A percentile compares a stretch with the other conserved stretches of the same genome.
These are phyloP conservation scores for Helichrysum umbraculigerum DNA, from an alignment of 129 eudicot species.

Conservation along the genomic window DNA sequence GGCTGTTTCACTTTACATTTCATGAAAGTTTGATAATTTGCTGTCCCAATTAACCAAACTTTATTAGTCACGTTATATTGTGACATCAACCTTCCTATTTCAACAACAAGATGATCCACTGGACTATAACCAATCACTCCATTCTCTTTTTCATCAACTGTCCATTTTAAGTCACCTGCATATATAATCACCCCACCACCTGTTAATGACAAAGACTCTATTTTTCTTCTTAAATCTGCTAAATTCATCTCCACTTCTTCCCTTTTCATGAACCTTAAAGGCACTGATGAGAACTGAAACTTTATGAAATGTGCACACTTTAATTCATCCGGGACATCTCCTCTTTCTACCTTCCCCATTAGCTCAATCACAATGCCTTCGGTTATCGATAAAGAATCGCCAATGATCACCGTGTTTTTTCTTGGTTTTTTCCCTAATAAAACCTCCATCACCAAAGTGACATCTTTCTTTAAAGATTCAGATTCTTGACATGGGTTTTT, in stretches of 20 bases:
- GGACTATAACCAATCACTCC: conserved; percentile 48
- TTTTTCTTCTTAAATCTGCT: conserved; percentile 65
- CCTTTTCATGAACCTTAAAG: conserved; percentile 73
- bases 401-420: conserved; percentile 59
- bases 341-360: conserved; percentile 58
- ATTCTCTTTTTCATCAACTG: conserved; percentile 46
- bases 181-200: conserved; percentile 74
- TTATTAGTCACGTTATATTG: conserved; percentile 44
- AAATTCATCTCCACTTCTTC: conserved; percentile 84
- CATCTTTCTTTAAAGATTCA: conserved; percentile 48
- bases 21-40: conserved; percentile 81
- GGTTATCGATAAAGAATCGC: conserved; percentile 53
- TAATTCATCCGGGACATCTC: conserved; percentile 59
- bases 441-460: conserved; percentile 61
- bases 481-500: conserved; percentile 18
- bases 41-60: conserved; percentile 77
- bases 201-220: conserved; percentile 47
- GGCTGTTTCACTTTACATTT: conserved; percentile 77
- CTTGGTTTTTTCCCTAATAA: conserved; percentile 51
- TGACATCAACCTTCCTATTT: conserved; percentile 69
- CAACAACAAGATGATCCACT: conserved; percentile 70
- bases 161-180: conserved; percentile 84
- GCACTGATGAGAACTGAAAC: conserved; percentile 68
- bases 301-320: conserved; percentile 55
- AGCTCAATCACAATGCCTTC: conserved; percentile 58